Evolutionary conservation across 2,329 filamentous ascomycete genomes (phyloP).

Genomic region (Lojkania enalia): DNA sequence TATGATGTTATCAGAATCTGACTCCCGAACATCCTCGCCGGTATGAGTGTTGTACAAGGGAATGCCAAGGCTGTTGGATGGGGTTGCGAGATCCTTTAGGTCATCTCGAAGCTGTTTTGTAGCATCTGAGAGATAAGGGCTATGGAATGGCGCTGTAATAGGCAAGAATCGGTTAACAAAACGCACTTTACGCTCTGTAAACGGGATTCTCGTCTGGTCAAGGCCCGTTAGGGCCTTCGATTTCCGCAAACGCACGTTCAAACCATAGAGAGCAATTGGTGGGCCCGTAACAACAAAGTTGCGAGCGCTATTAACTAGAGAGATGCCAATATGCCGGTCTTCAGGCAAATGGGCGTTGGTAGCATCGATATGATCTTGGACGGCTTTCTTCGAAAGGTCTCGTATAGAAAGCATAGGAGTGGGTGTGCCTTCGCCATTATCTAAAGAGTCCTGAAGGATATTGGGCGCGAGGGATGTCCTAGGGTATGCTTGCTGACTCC

Average conservation of each 20-base stretch:
- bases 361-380: constrained; percentile 94
- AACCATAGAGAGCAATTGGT: constrained; percentile 91
- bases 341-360: constrained; percentile 95
- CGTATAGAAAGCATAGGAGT: constrained; percentile 98
- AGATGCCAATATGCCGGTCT: constrained; percentile 92
- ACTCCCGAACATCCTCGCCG: constrained; percentile 78
- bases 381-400: constrained; percentile 81
- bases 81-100: constrained; percentile 78
- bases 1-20: constrained; percentile 73
- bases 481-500: constrained; percentile 96
- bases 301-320: constrained; percentile 92
- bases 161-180: constrained; percentile 97
- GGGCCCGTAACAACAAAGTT: constrained; percentile 97
- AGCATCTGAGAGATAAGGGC: constrained; percentile 84
- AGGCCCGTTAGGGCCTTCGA: constrained; percentile 97
- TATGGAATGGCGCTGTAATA: constrained; percentile 98
- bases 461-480: constrained; percentile 89
- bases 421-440: constrained; percentile 91
- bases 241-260: constrained; percentile 93
- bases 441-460: constrained; percentile 88
- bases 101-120: constrained; percentile 84
- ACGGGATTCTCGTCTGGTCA: constrained; percentile 91
- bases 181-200: constrained; percentile 92
- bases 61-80: constrained; percentile 73
- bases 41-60: constrained; percentile 81